Evolutionary conservation across 306 rosid species (phyloP).

Genomic region (cucumber (Cucumis sativus)): DNA sequence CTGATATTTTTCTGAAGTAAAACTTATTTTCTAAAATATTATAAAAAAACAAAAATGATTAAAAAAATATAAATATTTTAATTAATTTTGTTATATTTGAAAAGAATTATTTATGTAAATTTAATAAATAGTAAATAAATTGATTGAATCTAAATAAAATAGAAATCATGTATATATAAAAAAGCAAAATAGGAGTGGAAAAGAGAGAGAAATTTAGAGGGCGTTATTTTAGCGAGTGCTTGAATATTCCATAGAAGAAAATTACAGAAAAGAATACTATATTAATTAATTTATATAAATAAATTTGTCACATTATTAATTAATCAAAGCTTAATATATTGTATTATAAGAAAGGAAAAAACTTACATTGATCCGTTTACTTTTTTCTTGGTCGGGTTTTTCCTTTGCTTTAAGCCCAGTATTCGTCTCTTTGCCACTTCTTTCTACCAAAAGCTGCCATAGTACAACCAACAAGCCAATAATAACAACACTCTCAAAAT

Average conservation of each 20-base stretch:
- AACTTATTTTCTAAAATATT: too few species aligned
- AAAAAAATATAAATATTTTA: too few species aligned
- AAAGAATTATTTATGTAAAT: too few species aligned
- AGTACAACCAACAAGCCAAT: neutral
- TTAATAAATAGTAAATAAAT: too few species aligned
- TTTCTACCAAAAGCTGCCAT: neutral
- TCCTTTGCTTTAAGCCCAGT: neutral
- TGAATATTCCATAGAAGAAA: neutral
- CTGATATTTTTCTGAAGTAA: too few species aligned
- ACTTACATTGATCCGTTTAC: neutral
- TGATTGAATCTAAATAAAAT: too few species aligned
- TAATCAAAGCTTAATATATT: neutral
- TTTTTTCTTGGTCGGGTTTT: slow-evolving; percentile 1
- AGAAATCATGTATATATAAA: too few species aligned
- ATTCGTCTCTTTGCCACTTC: neutral
- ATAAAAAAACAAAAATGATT: too few species aligned
- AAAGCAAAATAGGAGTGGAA: neutral
- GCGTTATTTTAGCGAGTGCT: neutral
- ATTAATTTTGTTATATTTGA: too few species aligned
- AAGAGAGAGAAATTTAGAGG: neutral
- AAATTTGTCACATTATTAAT: neutral
- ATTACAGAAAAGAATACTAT: neutral
- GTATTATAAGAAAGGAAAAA: neutral
- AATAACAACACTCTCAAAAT: neutral
- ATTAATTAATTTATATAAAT: neutral